These are phyloP conservation scores for Angomonas desouzai DNA, from an alignment of 208 protist species.

Conservation along the genomic window DNA sequence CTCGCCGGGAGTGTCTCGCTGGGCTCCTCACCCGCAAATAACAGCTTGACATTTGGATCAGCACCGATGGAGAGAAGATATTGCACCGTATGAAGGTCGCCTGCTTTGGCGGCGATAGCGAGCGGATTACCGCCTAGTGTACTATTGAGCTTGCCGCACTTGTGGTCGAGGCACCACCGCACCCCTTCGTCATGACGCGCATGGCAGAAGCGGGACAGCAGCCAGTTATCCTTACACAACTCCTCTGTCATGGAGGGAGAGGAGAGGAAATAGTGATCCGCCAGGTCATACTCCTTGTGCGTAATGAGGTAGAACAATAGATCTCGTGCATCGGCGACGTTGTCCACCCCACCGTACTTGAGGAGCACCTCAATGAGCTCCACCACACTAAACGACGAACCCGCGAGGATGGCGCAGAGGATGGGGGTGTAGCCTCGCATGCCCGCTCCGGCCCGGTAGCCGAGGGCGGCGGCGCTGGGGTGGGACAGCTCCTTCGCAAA, in stretches of 20 bases:
- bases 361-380: slow-evolving; percentile 27
- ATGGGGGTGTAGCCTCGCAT: slow-evolving; percentile 43
- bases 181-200: slow-evolving; percentile 18
- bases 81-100: slow-evolving; percentile 34
- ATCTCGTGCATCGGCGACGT: slow-evolving; percentile 22
- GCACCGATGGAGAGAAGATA: slow-evolving; percentile 37
- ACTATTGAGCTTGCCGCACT: slow-evolving; percentile 31
- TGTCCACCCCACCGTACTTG: slow-evolving; percentile 23
- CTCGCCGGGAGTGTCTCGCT: neutral
- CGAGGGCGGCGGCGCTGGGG: slow-evolving; percentile 15
- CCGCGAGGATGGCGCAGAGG: slow-evolving; percentile 27
- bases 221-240: slow-evolving; percentile 33
- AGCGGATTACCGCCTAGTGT: slow-evolving; percentile 33
- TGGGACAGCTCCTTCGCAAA: slow-evolving; percentile 15
- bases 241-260: slow-evolving; percentile 21
- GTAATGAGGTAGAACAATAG: slow-evolving; percentile 24
- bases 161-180: slow-evolving; percentile 59
- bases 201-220: slow-evolving; percentile 43
- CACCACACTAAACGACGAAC: neutral
- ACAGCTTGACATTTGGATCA: slow-evolving; percentile 33
- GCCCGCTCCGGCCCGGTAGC: slow-evolving; percentile 26
- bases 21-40: neutral
- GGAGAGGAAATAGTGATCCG: slow-evolving; percentile 27
- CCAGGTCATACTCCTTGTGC: slow-evolving; percentile 18
- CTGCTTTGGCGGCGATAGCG: slow-evolving; percentile 35